A percentile compares a stretch with the other conserved stretches of the same genome.
These are phyloP conservation scores for Populus tomentosa DNA, from an alignment of 441 rosid species.

Conservation along the genomic window DNA sequence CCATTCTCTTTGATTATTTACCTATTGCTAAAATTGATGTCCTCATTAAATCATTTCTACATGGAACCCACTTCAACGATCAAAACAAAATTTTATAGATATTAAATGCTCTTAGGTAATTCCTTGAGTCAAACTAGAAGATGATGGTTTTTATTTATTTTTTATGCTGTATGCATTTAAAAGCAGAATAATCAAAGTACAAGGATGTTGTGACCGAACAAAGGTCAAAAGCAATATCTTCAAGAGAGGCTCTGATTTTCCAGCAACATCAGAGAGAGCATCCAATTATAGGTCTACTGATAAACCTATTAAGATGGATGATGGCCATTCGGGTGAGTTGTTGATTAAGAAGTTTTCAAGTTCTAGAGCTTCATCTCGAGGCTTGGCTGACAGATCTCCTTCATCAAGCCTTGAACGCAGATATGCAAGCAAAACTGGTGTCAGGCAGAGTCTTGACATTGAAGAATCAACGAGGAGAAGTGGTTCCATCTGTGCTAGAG, in stretches of 20 bases:
- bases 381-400: slow-evolving; percentile 71
- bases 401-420: slow-evolving; percentile 84
- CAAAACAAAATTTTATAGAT: neutral
- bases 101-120: neutral
- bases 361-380: slow-evolving; percentile 76
- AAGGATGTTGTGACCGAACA: slow-evolving; percentile 44
- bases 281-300: slow-evolving; percentile 58
- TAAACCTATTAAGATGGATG: slow-evolving; percentile 21
- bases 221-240: slow-evolving; percentile 46
- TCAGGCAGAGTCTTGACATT: slow-evolving; percentile 61
- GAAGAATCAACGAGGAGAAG: slow-evolving; percentile 72
- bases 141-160: slow-evolving; percentile 12
- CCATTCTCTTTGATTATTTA: too few species aligned
- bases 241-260: slow-evolving; percentile 47
- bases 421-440: slow-evolving; percentile 45
- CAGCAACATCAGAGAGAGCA: slow-evolving; percentile 60
- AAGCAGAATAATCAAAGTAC: slow-evolving; percentile 46
- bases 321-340: slow-evolving; percentile 42
- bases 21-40: too few species aligned
- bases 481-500: slow-evolving; percentile 46
- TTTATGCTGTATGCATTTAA: slow-evolving; percentile 40
- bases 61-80: neutral
- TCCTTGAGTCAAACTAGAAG: neutral
- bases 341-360: slow-evolving; percentile 59
- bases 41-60: neutral